phyloP scores from a whole-genome alignment of 2,329 filamentous ascomycete genomes.

The Aspergillus transmontanensis region DNA sequence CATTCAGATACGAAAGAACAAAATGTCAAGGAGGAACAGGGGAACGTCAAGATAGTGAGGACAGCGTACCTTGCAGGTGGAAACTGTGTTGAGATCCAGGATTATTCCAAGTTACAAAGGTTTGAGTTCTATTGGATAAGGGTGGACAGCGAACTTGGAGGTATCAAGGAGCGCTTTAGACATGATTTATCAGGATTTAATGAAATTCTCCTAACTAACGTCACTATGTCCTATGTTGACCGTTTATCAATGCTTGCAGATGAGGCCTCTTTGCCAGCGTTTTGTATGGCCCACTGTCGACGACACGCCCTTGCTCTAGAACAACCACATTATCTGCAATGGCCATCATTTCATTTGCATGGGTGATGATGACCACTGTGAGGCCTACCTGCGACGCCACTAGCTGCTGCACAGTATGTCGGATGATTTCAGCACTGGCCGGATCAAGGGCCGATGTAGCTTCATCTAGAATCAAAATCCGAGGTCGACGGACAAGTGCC shows the following conservation, averaged over 20 bases:
- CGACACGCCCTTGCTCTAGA: constrained; percentile 65
- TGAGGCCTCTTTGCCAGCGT: constrained; percentile 56
- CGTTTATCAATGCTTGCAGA: constrained; percentile 37
- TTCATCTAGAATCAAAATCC: constrained; percentile 80
- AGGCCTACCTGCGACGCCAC: constrained; percentile 50
- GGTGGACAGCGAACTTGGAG: too few relatives aligned
- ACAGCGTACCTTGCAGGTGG: too few relatives aligned
- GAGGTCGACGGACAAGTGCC: constrained; percentile 71
- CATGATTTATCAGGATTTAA: too few relatives aligned
- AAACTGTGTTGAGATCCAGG: too few relatives aligned
- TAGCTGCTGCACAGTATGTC: constrained; percentile 62
- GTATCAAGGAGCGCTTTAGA: too few relatives aligned
- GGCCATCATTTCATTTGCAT: constrained; percentile 83
- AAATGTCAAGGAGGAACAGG: too few relatives aligned
- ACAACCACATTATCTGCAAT: constrained; percentile 74
- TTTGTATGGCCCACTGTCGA: constrained; percentile 70
- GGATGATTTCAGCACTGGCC: constrained; percentile 65
- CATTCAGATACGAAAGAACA: too few relatives aligned
- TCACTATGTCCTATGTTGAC: not conserved
- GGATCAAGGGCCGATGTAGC: constrained; percentile 80
- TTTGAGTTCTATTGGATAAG: too few relatives aligned
- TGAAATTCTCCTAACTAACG: too few relatives aligned
- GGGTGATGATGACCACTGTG: constrained; percentile 80
- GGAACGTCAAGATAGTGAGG: too few relatives aligned
- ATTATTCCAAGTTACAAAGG: too few relatives aligned